These are phyloP conservation scores for Globisporangium cylindrosporum DNA, from an alignment of 352 stramenopile genomes.

Conservation along the genomic window DNA sequence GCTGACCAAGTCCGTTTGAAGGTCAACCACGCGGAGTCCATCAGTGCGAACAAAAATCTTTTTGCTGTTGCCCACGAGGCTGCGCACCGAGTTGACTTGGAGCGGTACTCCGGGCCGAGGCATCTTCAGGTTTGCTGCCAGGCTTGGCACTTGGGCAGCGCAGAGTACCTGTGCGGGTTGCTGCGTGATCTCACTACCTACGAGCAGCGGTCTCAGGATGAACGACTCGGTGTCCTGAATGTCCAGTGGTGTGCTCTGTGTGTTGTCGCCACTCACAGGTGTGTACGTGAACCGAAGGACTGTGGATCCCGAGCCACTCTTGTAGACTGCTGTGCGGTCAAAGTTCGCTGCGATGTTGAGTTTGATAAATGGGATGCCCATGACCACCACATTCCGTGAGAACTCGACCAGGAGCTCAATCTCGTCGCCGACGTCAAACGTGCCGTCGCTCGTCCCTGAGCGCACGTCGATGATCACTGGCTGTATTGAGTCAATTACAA, in stretches of 20 bases:
- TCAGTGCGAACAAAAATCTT: slow-evolving; percentile 70
- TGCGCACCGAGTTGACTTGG: slow-evolving; percentile 45
- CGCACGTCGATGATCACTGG: slow-evolving; percentile 45
- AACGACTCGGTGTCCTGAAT: slow-evolving; percentile 39
- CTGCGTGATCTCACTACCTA: slow-evolving; percentile 25
- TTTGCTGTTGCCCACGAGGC: slow-evolving; percentile 53
- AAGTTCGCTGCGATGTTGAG: slow-evolving; percentile 45
- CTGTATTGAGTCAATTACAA: slow-evolving; percentile 46
- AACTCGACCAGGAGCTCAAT: slow-evolving; percentile 59
- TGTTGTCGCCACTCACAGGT: slow-evolving; percentile 38
- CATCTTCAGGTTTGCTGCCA: slow-evolving; percentile 43
- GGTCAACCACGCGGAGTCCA: slow-evolving; percentile 34
- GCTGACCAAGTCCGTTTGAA: slow-evolving; percentile 35
- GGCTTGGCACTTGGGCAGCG: slow-evolving; percentile 27
- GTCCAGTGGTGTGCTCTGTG: slow-evolving; percentile 39
- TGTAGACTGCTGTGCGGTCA: slow-evolving; percentile 45
- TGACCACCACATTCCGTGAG: slow-evolving; percentile 45
- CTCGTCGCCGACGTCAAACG: slow-evolving; percentile 57
- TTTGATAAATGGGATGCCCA: slow-evolving; percentile 36
- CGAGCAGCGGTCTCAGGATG: slow-evolving; percentile 35
- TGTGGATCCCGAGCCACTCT: slow-evolving; percentile 39
- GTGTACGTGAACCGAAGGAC: slow-evolving; percentile 56
- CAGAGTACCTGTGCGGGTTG: slow-evolving; percentile 38
- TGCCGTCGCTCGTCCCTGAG: slow-evolving; percentile 40
- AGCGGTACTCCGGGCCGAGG: slow-evolving; percentile 42